Evolutionary conservation across 2,329 filamentous ascomycete genomes (phyloP).

Genomic region (Diaporthe caulivora): DNA sequence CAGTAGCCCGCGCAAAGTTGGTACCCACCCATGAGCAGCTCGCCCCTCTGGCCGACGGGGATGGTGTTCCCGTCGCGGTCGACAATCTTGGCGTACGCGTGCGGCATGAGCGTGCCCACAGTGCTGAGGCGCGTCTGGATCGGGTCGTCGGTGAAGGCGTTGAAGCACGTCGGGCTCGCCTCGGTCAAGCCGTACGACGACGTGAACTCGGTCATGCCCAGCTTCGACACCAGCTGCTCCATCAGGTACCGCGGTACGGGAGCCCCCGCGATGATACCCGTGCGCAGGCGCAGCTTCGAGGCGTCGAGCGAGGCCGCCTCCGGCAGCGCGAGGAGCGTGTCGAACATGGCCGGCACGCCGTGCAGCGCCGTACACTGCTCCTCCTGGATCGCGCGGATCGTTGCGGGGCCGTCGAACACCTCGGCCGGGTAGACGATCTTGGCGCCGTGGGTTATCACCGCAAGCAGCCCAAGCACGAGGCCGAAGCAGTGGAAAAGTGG

Average conservation of each 20-base stretch:
- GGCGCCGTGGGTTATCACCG: constrained; percentile 78
- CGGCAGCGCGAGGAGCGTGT: constrained; percentile 67
- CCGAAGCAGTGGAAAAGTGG: constrained; percentile 91
- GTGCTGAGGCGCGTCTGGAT: constrained; percentile 76
- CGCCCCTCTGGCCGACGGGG: constrained; percentile 76
- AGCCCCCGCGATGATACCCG: constrained; percentile 83
- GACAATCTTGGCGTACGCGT: constrained; percentile 82
- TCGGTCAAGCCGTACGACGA: constrained; percentile 82
- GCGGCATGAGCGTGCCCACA: constrained; percentile 82
- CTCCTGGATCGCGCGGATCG: constrained; percentile 74
- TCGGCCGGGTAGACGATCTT: constrained; percentile 83
- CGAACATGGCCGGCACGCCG: constrained; percentile 88
- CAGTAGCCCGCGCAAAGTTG: constrained; percentile 77
- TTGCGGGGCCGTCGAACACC: constrained; percentile 77
- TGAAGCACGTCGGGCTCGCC: constrained; percentile 84
- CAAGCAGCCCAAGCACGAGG: constrained; percentile 80
- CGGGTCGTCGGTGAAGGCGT: constrained; percentile 80
- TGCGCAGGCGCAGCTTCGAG: constrained; percentile 69
- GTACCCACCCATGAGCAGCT: constrained; percentile 84
- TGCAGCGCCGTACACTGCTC: constrained; percentile 81
- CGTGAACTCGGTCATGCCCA: constrained; percentile 82
- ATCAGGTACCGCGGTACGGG: constrained; percentile 82
- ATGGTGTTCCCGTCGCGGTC: constrained; percentile 75
- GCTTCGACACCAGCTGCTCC: constrained; percentile 76
- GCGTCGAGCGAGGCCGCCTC: constrained; percentile 51